phyloP scores from a whole-genome alignment of 768 basidiomycete genomes.

The Leucocoprinus leucothites region DNA sequence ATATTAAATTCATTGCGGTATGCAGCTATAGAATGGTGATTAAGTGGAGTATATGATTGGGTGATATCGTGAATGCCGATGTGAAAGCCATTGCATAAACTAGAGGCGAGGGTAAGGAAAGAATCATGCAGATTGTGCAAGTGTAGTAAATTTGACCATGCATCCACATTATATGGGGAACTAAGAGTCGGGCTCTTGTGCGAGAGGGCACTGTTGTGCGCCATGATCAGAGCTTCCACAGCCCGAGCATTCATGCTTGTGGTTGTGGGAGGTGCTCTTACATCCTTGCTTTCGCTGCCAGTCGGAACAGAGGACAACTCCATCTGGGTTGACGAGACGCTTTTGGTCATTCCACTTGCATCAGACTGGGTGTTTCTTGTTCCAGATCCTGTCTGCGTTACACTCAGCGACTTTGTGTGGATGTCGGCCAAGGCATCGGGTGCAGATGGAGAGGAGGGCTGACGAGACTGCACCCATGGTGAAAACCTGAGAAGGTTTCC shows the following conservation, averaged over 20 bases:
- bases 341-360: no score
- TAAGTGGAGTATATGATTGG: slow-evolving; percentile 25
- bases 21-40: slow-evolving; percentile 20
- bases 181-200: slow-evolving; percentile 22
- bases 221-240: slow-evolving; percentile 32
- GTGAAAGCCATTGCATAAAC: slow-evolving; percentile 26
- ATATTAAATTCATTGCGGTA: slow-evolving; percentile 11
- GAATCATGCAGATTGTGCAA: slow-evolving; percentile 12
- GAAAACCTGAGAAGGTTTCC: no score
- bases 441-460: no score
- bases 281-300: slow-evolving; percentile 21
- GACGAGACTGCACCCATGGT: no score
- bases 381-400: no score
- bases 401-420: no score
- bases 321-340: no score
- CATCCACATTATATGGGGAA: slow-evolving; percentile 25
- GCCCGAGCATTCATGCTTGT: slow-evolving; percentile 37
- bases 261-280: slow-evolving; percentile 16
- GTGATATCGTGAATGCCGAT: slow-evolving; percentile 25
- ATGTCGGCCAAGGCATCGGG: no score
- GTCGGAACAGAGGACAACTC: neutral
- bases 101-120: slow-evolving; percentile 21
- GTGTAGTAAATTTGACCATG: slow-evolving; percentile 24
- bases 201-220: slow-evolving; percentile 34
- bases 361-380: no score